Conservation (phyloP, 192 early-diverging fungal species). For the Linnemannia zychae region DNA sequence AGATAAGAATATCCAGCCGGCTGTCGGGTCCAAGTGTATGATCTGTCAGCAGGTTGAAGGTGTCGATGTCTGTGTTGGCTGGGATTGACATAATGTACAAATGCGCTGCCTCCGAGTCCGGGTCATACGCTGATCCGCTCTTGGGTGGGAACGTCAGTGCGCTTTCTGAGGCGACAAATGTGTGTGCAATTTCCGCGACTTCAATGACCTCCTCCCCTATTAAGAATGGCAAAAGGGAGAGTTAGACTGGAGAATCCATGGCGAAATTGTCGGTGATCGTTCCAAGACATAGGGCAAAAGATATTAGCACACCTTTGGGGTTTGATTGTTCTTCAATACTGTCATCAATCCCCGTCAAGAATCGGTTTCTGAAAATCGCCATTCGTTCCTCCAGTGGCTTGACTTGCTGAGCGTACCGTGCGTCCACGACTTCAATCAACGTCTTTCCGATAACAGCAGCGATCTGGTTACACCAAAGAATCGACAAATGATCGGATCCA, state of each 20-base stretch:
- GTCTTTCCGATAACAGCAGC: conserved; percentile 71
- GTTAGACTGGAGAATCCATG: neutral
- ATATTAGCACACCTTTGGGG: conserved; percentile 8
- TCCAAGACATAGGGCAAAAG: neutral
- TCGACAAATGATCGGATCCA: conserved; percentile 86
- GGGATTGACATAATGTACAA: conserved; percentile 60
- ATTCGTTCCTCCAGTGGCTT: conserved; percentile 75
- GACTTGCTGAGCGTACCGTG: conserved; percentile 70
- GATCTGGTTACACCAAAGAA: conserved; percentile 96
- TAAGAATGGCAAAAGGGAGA: neutral
- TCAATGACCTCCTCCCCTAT: conserved; percentile 22
- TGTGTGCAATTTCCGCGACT: conserved; percentile 22
- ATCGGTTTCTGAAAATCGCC: conserved; percentile 69
- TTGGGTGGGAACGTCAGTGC: conserved; percentile 22
- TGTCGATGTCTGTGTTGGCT: conserved; percentile 34
- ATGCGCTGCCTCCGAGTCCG: conserved; percentile 17
- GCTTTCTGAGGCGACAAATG: conserved; percentile 15
- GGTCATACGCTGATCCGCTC: conserved; percentile 9
- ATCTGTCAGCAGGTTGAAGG: conserved; percentile 63
- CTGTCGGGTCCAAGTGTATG: conserved; percentile 47
- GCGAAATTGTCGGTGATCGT: neutral
- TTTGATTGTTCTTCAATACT: conserved; percentile 6
- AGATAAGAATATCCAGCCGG: conserved; percentile 61
- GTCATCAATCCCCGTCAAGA: conserved; percentile 69
- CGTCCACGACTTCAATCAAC: conserved; percentile 76